These are phyloP conservation scores for Monilinia polystroma DNA, from an alignment of 2,329 filamentous ascomycete species.

Conservation along the genomic window DNA sequence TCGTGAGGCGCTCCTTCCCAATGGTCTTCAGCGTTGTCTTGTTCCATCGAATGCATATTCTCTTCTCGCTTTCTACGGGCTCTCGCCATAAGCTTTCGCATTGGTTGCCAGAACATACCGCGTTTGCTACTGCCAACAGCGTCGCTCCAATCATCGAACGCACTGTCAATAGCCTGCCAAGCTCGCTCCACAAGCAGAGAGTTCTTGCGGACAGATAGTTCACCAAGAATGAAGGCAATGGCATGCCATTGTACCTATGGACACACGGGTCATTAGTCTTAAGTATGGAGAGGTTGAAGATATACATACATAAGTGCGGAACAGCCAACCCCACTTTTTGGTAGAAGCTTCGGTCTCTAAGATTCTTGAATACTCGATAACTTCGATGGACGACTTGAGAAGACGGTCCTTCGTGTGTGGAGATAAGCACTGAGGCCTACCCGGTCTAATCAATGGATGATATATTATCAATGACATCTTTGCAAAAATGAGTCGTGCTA, in stretches of 20 bases:
- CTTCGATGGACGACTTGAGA: slow-evolving; percentile 44
- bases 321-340: slow-evolving; percentile 46
- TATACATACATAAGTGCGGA: slow-evolving; percentile 40
- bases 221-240: slow-evolving; percentile 46
- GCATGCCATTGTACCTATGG: slow-evolving; percentile 45
- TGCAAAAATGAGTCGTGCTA: slow-evolving; percentile 43
- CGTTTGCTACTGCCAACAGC: slow-evolving; percentile 43
- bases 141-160: slow-evolving; percentile 35
- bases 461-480: slow-evolving; percentile 44
- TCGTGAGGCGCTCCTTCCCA: slow-evolving; percentile 22
- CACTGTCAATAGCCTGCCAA: slow-evolving; percentile 44
- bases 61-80: slow-evolving; percentile 54
- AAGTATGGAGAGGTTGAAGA: background rate
- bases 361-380: slow-evolving; percentile 44
- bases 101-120: slow-evolving; percentile 62
- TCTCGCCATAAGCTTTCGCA: slow-evolving; percentile 59
- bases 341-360: slow-evolving; percentile 42
- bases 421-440: slow-evolving; percentile 38
- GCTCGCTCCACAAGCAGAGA: slow-evolving; percentile 44
- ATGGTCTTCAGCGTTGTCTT: slow-evolving; percentile 15
- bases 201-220: slow-evolving; percentile 42
- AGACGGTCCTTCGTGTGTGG: slow-evolving; percentile 42
- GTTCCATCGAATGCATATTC: slow-evolving; percentile 43
- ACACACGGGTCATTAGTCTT: background rate
- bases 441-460: slow-evolving; percentile 38